Percentiles rank a stretch among this genome's conserved stretches.
Evolutionary conservation across 805 yeast genomes (phyloP).

Genomic region (Saccharomycopsis oosterbeekiorum): DNA sequence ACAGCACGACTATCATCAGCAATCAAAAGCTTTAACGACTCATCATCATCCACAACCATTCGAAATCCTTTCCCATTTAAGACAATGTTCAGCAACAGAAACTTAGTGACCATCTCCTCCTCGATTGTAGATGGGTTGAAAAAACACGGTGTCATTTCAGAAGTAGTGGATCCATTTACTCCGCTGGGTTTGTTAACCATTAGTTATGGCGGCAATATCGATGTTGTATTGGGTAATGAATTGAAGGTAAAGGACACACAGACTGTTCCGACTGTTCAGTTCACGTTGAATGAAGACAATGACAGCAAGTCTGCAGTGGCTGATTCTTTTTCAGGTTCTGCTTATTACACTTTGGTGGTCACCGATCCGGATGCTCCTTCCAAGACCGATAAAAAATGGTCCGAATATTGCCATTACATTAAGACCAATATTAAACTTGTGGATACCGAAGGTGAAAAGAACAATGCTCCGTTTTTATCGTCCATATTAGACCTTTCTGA

Average conservation of each 20-base stretch:
- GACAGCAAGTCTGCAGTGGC: constrained; percentile 4
- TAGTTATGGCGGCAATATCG: constrained; percentile 46
- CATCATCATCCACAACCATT: background rate
- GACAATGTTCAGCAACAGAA: constrained; percentile 14
- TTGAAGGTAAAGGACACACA: constrained; percentile 59
- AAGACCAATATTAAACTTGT: constrained; percentile 41
- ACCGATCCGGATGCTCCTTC: constrained; percentile 97
- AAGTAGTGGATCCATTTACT: constrained; percentile 26
- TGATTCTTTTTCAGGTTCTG: constrained; percentile 25
- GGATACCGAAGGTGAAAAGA: constrained; percentile 23
- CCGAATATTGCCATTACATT: constrained; percentile 76
- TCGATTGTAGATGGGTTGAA: constrained; percentile 30
- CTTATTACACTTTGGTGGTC: constrained; percentile 60
- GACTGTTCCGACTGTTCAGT: constrained; percentile 52
- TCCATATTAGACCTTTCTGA: constrained; percentile 26
- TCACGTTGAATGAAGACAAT: constrained; percentile 37
- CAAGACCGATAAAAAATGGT: constrained; percentile 73
- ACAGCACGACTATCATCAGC: background rate
- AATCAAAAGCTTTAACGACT: background rate
- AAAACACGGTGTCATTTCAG: constrained; percentile 35
- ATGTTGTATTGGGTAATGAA: constrained; percentile 74
- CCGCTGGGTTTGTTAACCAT: constrained; percentile 42
- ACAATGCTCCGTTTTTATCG: constrained; percentile 23
- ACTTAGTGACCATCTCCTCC: constrained; percentile 22
- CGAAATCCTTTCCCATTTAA: background rate